Evolutionary conservation across 1,284 basidiomycete species (phyloP).

Genomic region (Pseudozyma hubeiensis): DNA sequence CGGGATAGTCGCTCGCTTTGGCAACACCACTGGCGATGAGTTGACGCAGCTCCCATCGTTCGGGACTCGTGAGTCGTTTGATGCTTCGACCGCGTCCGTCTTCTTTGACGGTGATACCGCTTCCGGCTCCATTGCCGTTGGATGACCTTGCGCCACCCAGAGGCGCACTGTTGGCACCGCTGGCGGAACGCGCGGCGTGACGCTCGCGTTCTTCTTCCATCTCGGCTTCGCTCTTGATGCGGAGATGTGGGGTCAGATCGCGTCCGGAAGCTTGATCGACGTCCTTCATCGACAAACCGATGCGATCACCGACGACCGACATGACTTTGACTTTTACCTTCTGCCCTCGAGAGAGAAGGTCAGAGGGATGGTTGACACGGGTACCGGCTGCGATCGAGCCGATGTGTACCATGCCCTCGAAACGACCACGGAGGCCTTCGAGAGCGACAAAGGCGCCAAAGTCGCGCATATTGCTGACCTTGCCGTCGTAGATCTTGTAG

Average conservation of each 20-base stretch:
- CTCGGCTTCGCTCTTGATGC: constrained; percentile 92
- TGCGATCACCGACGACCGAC: constrained; percentile 83
- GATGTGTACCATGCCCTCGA: constrained; percentile 96
- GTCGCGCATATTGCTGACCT: constrained; percentile 86
- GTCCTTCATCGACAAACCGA: constrained; percentile 95
- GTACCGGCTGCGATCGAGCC: constrained; percentile 82
- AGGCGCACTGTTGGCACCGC: constrained; percentile 72
- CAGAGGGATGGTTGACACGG: constrained; percentile 85
- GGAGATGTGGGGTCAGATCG: constrained; percentile 91
- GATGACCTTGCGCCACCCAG: constrained; percentile 50
- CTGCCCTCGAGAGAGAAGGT: constrained; percentile 86
- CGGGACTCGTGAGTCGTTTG: constrained; percentile 92
- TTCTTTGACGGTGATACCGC: constrained; percentile 50
- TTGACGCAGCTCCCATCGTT: constrained; percentile 99
- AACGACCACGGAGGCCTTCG: constrained; percentile 85
- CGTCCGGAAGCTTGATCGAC: constrained; percentile 90
- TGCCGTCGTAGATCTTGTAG: constrained; percentile 94
- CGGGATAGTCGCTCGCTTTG: constrained; percentile 92
- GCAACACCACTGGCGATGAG: constrained; percentile 94
- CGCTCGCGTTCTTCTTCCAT: constrained; percentile 52
- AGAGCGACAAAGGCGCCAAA: constrained; percentile 94
- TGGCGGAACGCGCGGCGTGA: constrained; percentile 51
- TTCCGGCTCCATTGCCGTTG: constrained; percentile 29
- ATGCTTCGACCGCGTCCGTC: constrained; percentile 70
- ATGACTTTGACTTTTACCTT: constrained; percentile 84